Conservation (phyloP, 495 filamentous ascomycete species). For the Penicillium soppii region DNA sequence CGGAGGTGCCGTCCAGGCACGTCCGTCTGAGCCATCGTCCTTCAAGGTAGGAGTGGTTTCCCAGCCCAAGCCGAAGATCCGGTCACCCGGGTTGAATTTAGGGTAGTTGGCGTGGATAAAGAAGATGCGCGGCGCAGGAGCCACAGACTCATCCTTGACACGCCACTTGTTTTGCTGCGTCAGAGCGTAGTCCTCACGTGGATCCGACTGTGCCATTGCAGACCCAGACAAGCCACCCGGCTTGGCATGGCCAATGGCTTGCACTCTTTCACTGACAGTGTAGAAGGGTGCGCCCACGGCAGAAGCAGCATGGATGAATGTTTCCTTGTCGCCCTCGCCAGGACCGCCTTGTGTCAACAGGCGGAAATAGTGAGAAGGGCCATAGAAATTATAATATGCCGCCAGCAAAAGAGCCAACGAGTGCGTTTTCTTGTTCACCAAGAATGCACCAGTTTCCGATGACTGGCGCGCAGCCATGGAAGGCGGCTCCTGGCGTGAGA, state of each 20-base stretch:
- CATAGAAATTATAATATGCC: constrained; percentile 64
- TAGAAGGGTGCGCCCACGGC: constrained; percentile 51
- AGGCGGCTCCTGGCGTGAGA: constrained; percentile 47
- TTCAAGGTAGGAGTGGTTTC: constrained; percentile 41
- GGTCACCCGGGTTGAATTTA: constrained; percentile 52
- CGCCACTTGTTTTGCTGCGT: constrained; percentile 37
- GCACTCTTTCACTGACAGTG: constrained; percentile 46
- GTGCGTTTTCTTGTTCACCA: constrained; percentile 58
- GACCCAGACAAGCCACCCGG: constrained; percentile 33
- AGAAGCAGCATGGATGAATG: constrained; percentile 55
- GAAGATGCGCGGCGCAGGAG: constrained; percentile 36
- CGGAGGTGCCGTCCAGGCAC: constrained; percentile 41
- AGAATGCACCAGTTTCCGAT: constrained; percentile 57
- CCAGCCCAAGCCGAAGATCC: constrained; percentile 40
- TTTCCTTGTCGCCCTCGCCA: constrained; percentile 67
- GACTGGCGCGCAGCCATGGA: constrained; percentile 41
- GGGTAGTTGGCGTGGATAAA: constrained; percentile 54
- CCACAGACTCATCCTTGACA: constrained; percentile 34
- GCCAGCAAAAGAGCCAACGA: constrained; percentile 51
- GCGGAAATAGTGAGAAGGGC: constrained; percentile 57
- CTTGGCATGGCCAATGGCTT: constrained; percentile 38
- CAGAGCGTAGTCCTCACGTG: constrained; percentile 41
- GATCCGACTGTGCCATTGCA: constrained; percentile 49
- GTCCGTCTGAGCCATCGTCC: constrained; percentile 35
- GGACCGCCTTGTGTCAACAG: constrained; percentile 55